These are phyloP conservation scores for Colletotrichum caudatum DNA, from an alignment of 2,329 filamentous ascomycete genomes.

Conservation along the genomic window DNA sequence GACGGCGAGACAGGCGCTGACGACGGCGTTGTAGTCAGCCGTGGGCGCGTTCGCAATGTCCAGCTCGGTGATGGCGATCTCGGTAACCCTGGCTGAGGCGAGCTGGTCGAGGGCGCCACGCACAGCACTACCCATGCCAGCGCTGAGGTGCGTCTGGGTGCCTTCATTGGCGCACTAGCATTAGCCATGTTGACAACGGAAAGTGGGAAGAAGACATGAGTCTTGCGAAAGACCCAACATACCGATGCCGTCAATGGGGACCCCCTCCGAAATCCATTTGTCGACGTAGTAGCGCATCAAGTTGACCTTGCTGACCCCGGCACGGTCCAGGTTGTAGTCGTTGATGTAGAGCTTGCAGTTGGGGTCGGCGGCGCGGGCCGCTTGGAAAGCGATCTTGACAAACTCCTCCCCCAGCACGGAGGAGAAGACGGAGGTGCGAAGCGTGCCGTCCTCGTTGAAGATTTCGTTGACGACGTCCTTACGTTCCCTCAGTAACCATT, in stretches of 20 bases:
- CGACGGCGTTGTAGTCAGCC: constrained; percentile 53
- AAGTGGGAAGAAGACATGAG: neutral
- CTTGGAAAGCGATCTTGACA: constrained; percentile 61
- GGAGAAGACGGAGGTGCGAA: constrained; percentile 58
- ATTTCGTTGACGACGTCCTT: constrained; percentile 62
- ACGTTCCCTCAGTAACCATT: neutral
- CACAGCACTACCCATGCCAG: constrained; percentile 57
- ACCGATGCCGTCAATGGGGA: constrained; percentile 74
- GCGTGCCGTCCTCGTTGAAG: constrained; percentile 60
- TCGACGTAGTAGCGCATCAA: constrained; percentile 60
- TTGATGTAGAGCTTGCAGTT: constrained; percentile 59
- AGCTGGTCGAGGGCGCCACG: constrained; percentile 64
- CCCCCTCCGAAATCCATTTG: constrained; percentile 70
- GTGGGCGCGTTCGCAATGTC: constrained; percentile 71
- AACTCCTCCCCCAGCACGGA: constrained; percentile 61
- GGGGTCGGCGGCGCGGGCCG: constrained; percentile 59
- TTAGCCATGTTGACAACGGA: neutral
- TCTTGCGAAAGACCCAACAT: neutral
- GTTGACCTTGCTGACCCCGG: constrained; percentile 8
- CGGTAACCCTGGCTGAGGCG: constrained; percentile 60
- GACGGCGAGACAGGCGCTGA: constrained; percentile 46
- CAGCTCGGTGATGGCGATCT: constrained; percentile 53
- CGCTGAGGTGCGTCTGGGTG: constrained; percentile 66
- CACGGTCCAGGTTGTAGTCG: constrained; percentile 54
- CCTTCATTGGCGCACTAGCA: constrained; percentile 43